Evolutionary conservation across 2,329 filamentous ascomycete genomes (phyloP), one percentile per base, ranked within the genome.

Genomic region (Tolypocladium guangdongense): DNA sequence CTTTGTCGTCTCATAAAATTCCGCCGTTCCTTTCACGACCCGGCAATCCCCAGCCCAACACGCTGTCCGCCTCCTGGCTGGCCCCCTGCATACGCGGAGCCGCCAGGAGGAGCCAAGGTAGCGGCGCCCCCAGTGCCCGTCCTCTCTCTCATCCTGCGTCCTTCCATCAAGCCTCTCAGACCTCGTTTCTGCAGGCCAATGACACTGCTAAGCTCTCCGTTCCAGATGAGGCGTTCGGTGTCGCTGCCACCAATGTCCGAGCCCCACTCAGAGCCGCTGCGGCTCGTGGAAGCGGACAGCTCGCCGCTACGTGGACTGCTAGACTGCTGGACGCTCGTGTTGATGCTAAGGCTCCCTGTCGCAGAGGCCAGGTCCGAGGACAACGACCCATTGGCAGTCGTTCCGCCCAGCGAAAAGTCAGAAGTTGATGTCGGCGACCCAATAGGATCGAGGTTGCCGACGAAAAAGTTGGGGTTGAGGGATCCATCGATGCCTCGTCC

Each of bases 121-220:
- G 55, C 60, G 58, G 20, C 62, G 60, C 27, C 63, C 62, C 52
- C 69, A 59, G 75, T 78, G 11, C 77, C 77, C 3, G 75, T 78
- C 58, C 89, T 76, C 68, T 95, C 90, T 46, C 91, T 77, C 75
- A 96, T 84, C 56, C 92, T 78, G 46, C 92, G 77, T 4, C 92
- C 92, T 69, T 97, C 93, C 93, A 99, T 97, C 60, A 99, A 69
- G 0, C 93, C 93, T 55, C 92, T 78, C 37, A 99, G 69, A 0
- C 93, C 93, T 52, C 93, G 80, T 74, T 99, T 99, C 74, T 99
- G 93, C 58, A 99, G 68, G 0, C 93, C 93, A 60, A 99, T 95
- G 3, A 97, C 92, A 49, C 89, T 89, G 72, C 88, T 91, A 36
- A 92, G 69, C 72, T 95, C 82, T 54, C 86, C 84, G 63, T 80